Conservation (phyloP, 805 yeast genomes). For the Saccharomycopsis selenospora region DNA sequence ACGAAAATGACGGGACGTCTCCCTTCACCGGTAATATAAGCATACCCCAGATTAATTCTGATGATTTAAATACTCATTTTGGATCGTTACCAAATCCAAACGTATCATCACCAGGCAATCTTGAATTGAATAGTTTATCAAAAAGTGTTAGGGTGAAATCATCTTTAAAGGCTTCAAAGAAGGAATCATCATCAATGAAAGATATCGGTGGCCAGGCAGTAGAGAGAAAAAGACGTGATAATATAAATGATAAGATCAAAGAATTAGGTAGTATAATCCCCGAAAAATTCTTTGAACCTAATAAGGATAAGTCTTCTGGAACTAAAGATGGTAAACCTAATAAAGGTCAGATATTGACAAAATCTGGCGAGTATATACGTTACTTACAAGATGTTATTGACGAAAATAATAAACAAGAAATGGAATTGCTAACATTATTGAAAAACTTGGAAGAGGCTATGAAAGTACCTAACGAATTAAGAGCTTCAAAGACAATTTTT, state of each 20-base stretch:
- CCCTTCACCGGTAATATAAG: too few relatives aligned
- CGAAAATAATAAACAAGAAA: constrained; percentile 69
- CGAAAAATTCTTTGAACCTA: constrained; percentile 37
- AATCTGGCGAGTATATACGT: constrained; percentile 66
- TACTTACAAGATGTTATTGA: constrained; percentile 66
- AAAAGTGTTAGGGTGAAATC: constrained; percentile 1
- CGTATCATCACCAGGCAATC: background rate
- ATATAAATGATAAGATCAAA: constrained; percentile 51
- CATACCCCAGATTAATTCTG: background rate
- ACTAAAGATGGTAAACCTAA: constrained; percentile 81
- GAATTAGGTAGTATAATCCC: constrained; percentile 42
- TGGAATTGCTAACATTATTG: constrained; percentile 57
- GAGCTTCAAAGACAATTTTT: constrained; percentile 30
- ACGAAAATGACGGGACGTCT: too few relatives aligned
- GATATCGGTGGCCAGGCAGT: constrained; percentile 28
- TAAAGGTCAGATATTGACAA: constrained; percentile 73
- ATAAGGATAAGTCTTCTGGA: constrained; percentile 32
- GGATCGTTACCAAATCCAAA: background rate
- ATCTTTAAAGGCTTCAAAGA: constrained; percentile 1
- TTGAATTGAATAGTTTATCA: background rate
- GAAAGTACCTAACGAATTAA: constrained; percentile 33
- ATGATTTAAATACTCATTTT: background rate
- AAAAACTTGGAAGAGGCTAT: constrained; percentile 44
- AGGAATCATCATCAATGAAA: constrained; percentile 14
- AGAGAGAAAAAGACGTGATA: constrained; percentile 46